These are phyloP conservation scores for Jasminum sambac DNA, from an alignment of 257 asterid species.

Conservation along the genomic window DNA sequence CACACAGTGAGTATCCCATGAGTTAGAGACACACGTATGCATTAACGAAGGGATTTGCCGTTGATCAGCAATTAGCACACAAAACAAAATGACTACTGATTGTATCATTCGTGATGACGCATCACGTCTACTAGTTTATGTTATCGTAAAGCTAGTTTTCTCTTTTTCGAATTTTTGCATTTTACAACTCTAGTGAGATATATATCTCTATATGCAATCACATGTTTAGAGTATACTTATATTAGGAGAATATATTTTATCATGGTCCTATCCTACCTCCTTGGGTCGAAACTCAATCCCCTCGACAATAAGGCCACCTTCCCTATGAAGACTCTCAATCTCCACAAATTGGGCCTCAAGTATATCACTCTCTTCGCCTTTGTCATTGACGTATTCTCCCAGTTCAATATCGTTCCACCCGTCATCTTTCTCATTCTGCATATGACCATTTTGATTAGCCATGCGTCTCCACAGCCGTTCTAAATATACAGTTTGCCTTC, in stretches of 20 bases:
- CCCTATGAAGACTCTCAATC: not conserved
- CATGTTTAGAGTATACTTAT: too few relatives aligned
- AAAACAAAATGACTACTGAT: too few relatives aligned
- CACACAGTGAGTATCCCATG: conserved; percentile 2
- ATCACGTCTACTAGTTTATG: too few relatives aligned
- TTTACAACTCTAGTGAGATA: too few relatives aligned
- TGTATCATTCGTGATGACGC: too few relatives aligned
- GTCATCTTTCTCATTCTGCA: conserved; percentile 17
- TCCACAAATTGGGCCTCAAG: conserved; percentile 19
- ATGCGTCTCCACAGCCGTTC: not conserved
- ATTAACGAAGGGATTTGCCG: too few relatives aligned
- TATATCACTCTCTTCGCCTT: conserved; percentile 22
- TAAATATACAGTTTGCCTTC: conserved; percentile 11
- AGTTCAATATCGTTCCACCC: conserved; percentile 40
- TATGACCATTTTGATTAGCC: not conserved
- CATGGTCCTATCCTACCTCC: not conserved
- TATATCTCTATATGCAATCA: too few relatives aligned
- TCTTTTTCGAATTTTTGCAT: too few relatives aligned
- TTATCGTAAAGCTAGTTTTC: too few relatives aligned
- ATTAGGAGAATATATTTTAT: too few relatives aligned
- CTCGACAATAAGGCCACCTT: conserved; percentile 22
- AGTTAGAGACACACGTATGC: too few relatives aligned
- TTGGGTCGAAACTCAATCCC: conserved; percentile 38
- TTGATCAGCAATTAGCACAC: too few relatives aligned
- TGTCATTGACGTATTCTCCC: conserved; percentile 31